phyloP scores from a whole-genome alignment of 2,329 filamentous ascomycete genomes.

The Plectosphaerella cucumerina region DNA sequence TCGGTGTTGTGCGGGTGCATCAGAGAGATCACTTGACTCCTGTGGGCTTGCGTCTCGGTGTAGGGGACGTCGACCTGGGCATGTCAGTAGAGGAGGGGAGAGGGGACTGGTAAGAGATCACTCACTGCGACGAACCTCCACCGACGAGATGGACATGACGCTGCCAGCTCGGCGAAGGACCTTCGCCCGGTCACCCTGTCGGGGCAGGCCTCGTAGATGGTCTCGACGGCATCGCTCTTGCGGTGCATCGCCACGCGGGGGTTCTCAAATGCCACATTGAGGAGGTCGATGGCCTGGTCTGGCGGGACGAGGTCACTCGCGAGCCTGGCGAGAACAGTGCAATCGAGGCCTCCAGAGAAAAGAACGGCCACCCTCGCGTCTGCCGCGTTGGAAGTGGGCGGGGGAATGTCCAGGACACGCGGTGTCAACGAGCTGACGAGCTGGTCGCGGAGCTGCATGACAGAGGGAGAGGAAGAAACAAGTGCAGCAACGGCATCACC shows the following conservation, averaged over 20 bases:
- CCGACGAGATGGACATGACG: conserved; percentile 61
- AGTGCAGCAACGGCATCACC: conserved; percentile 18
- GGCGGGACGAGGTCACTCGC: conserved; percentile 70
- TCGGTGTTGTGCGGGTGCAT: conserved; percentile 95
- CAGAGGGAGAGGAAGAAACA: conserved; percentile 36
- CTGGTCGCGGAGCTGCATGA: conserved; percentile 47
- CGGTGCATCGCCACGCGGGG: conserved; percentile 64
- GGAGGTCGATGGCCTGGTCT: conserved; percentile 71
- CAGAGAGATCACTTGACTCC: conserved; percentile 64
- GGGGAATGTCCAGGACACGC: conserved; percentile 63
- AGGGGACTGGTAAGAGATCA: conserved; percentile 4
- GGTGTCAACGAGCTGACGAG: conserved; percentile 59
- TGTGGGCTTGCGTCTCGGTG: conserved; percentile 64
- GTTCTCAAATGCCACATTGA: conserved; percentile 98
- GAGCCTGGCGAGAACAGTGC: conserved; percentile 79
- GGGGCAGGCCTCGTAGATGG: conserved; percentile 76
- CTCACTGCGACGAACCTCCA: conserved; percentile 80
- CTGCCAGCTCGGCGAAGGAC: conserved; percentile 70
- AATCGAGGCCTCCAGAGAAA: conserved; percentile 94
- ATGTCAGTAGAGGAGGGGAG: background rate
- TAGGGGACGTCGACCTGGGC: conserved; percentile 75
- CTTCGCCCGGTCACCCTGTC: conserved; percentile 83
- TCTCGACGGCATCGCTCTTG: conserved; percentile 21
- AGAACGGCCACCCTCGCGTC: conserved; percentile 68
- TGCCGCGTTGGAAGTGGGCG: conserved; percentile 36